These are phyloP conservation scores for Daedalea quercina DNA, from an alignment of 768 basidiomycete genomes.

Conservation along the genomic window DNA sequence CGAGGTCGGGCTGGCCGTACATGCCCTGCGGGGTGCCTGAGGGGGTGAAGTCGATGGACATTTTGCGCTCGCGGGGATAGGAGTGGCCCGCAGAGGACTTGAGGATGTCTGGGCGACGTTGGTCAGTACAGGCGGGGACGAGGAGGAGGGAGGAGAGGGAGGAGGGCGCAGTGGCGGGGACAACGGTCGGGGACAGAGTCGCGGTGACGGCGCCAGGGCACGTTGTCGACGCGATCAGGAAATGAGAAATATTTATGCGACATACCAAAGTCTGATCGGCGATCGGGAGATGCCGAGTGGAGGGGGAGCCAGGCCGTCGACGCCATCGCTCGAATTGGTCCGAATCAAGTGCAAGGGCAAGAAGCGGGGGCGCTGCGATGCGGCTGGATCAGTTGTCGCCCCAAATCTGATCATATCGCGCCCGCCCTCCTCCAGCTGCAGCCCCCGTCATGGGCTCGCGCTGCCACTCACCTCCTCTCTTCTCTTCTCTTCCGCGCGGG, in stretches of 20 bases:
- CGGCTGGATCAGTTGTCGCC: neutral
- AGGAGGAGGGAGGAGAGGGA: constrained; percentile 7
- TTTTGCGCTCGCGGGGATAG: constrained; percentile 32
- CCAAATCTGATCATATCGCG: neutral
- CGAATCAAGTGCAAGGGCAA: too few relatives aligned
- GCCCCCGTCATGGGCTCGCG: neutral
- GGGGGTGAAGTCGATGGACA: constrained; percentile 50
- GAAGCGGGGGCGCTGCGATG: neutral
- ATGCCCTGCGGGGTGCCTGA: constrained; percentile 35
- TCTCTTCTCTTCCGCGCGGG: neutral
- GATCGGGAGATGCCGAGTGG: constrained; percentile 46
- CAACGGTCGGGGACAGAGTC: constrained; percentile 5
- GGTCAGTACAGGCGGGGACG: neutral
- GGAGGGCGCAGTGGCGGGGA: constrained; percentile 3
- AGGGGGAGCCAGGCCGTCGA: constrained; percentile 31
- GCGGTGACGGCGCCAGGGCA: constrained; percentile 6
- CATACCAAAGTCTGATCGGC: constrained; percentile 49
- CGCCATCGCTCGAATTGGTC: constrained; percentile 29
- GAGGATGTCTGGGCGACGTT: constrained; percentile 33
- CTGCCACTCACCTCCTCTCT: neutral
- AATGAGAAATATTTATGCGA: constrained; percentile 9
- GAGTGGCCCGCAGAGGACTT: constrained; percentile 27
- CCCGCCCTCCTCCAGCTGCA: neutral
- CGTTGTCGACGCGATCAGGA: constrained; percentile 21
- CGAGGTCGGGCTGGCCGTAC: constrained; percentile 52